Base-by-base conservation (phyloP, 2,329 filamentous ascomycete species). In the Penicillium sp. region DNA sequence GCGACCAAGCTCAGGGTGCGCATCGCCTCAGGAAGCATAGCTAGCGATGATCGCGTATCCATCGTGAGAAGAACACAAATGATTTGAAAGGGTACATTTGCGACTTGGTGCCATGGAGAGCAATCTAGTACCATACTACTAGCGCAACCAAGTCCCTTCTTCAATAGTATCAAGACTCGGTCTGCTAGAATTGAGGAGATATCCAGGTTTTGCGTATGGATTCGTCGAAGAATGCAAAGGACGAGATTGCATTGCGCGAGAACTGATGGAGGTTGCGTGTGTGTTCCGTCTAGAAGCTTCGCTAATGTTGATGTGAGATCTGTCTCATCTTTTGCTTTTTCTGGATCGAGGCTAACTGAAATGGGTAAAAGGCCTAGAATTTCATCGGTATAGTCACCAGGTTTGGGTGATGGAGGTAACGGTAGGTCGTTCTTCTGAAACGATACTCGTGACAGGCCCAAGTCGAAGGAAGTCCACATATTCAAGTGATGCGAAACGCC, bases 41-140 rank as follows among this genome's bases (percentile, higher is more conserved):
- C 71, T 0, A 84, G 72, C 0, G 80, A 80, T 2, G 80, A 72
- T 0, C 74, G 72, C 0, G 76, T 83, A 55, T 86, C 83, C 59
- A 85, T 80, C 0, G 80, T 81, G 1, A 86, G 75, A 8, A 85
- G 70, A 0, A 83, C 72, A 55, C 82, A 84, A 19, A 84, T 77
- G 2, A 82, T 80, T 39, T 85, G 83, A 52, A 86, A 86, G 0
- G 83, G 83, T 0, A 85, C 80, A 47, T 86, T 85, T 25, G 81
- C 81, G 42, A 83, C 77, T 51, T 86, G 83, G 62, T 85, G 83
- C 83, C 83, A 86, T 0, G 83, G 83, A 1, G 73, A 72, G 14
- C 76, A 73, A 25, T 69, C 68, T 2, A 72, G 69, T 0, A 80
- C 67, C 67, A 85, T 78, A 2, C 63, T 67, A 2, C 76, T 75